Evolutionary conservation across 208 protist species (phyloP), one percentile per base, ranked within the genome.

Genomic region (Leishmania major): DNA sequence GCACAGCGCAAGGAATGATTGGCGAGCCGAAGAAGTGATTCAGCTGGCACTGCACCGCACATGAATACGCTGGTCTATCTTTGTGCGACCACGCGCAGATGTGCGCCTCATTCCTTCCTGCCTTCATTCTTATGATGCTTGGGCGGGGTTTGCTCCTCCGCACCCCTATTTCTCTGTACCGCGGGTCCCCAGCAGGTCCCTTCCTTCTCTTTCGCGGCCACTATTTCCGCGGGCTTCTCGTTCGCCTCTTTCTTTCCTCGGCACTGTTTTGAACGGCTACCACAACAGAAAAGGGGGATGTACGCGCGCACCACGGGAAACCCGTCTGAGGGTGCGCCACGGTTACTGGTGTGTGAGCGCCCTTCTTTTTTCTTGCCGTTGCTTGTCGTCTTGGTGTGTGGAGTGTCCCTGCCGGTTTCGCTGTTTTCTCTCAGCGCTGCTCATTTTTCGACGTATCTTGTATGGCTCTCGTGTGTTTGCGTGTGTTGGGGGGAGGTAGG

Each of bases 1-100:
- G 97, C 75, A 98, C 98, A 49, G 98, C 98, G 6, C 89, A 96
- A 37, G 97, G 98, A 43, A 91, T 99, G 80, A 88, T 99, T 75
- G 96, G 91, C 17, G 77, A 83, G 13, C 17, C 40, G 5, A 89
- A 69, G 60, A 84, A 84, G 76, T 82, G 47, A 84, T 35, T 55
- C 1, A 55, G 72, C 62, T 15, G 51, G 11, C 70, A 74, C 40
- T 35, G 72, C 71, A 35, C 15, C 17, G 45, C 40, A 57, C 40
- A 76, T 76, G n/a, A 35, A 15, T 55, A 51, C 25, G 45, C 10
- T 43, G 13, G 13, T 11, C 35, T 75, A 17, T 47, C 45, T 13
- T 74, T 76, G 8, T 53, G 19, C 3, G 11, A 17, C 45, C 8
- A 37, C 40, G 25, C 47, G 11, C 13, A 22, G 0, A 55, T 51